phyloP scores from a whole-genome alignment of 2,329 filamentous ascomycete species.

The Aspergillus alliaceus region DNA sequence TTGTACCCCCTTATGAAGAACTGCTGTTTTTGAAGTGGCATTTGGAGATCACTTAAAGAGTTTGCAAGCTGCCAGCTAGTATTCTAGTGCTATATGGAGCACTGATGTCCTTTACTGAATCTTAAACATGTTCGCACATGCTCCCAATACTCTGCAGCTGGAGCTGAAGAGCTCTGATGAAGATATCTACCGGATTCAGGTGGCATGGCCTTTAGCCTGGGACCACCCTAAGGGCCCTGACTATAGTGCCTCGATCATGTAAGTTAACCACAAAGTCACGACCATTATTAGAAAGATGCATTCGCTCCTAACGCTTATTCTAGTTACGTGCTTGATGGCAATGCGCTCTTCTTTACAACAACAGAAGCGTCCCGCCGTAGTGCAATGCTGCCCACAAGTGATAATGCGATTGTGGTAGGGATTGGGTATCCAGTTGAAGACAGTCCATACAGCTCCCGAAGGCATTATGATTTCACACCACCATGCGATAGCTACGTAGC shows the following conservation, averaged over 20 bases:
- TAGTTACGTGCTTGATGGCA: conserved; percentile 30
- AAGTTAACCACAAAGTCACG: background rate
- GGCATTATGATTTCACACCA: conserved; percentile 22
- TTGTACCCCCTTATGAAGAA: background rate
- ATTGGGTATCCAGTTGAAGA: conserved; percentile 25
- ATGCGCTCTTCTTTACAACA: conserved; percentile 27
- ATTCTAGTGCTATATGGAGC: background rate
- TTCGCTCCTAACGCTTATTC: background rate
- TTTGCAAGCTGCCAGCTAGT: background rate
- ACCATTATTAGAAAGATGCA: background rate
- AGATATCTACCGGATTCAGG: conserved; percentile 21
- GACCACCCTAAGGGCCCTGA: background rate
- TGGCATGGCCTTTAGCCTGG: conserved; percentile 28
- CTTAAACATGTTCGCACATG: background rate
- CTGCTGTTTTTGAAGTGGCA: background rate
- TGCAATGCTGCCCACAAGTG: conserved; percentile 8
- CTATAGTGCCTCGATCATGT: conserved; percentile 18
- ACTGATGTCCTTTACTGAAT: background rate
- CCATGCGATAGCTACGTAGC: conserved; percentile 19
- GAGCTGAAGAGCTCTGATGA: conserved; percentile 10
- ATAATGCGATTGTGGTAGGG: conserved; percentile 23
- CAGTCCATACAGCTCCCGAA: conserved; percentile 20
- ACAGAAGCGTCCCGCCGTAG: conserved; percentile 24
- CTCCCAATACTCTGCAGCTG: conserved; percentile 6
- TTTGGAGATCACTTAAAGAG: background rate